Evolutionary conservation across 2,329 filamentous ascomycete genomes (phyloP).

Genomic region (Purpureocillium takamizusanense): DNA sequence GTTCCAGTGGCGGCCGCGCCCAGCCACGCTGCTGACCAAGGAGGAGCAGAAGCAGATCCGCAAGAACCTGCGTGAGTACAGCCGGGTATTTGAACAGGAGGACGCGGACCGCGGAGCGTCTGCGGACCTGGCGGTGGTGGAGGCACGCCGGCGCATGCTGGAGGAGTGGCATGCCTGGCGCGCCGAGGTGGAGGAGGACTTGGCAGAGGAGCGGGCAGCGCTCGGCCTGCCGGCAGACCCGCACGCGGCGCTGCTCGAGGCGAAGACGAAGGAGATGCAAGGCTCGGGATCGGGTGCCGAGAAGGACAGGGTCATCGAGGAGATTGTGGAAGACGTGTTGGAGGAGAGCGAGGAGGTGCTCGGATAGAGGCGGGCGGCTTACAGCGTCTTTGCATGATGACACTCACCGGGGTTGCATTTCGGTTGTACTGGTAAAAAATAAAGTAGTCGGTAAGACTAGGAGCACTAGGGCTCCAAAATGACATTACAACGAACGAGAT

Average conservation of each 20-base stretch:
- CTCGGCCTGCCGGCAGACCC: slow-evolving; percentile 58
- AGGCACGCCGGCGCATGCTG: slow-evolving; percentile 71
- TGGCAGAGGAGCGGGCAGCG: slow-evolving; percentile 61
- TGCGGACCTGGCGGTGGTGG: slow-evolving; percentile 88
- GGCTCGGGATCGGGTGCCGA: slow-evolving; percentile 45
- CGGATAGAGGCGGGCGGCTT: slow-evolving; percentile 14
- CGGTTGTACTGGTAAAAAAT: slow-evolving; percentile 23
- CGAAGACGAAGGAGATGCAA: slow-evolving; percentile 43
- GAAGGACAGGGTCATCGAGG: slow-evolving; percentile 75
- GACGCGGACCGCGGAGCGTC: slow-evolving; percentile 89
- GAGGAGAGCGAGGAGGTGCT: slow-evolving; percentile 79
- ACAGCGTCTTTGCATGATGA: slow-evolving; percentile 10
- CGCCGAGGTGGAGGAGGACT: slow-evolving; percentile 60
- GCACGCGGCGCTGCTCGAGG: slow-evolving; percentile 51
- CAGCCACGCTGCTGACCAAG: slow-evolving; percentile 82
- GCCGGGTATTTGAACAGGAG: slow-evolving; percentile 87
- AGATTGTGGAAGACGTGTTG: slow-evolving; percentile 74
- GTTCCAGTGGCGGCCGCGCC: slow-evolving; percentile 87
- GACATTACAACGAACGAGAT: neutral
- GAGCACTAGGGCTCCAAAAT: slow-evolving; percentile 8
- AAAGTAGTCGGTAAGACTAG: slow-evolving; percentile 18
- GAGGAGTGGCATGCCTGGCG: slow-evolving; percentile 88
- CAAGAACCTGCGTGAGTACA: slow-evolving; percentile 97
- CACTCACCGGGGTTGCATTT: slow-evolving; percentile 14
- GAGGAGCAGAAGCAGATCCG: slow-evolving; percentile 97